Base-by-base conservation (phyloP, 106 monocot species). In the Dactylorhiza incarnata region DNA sequence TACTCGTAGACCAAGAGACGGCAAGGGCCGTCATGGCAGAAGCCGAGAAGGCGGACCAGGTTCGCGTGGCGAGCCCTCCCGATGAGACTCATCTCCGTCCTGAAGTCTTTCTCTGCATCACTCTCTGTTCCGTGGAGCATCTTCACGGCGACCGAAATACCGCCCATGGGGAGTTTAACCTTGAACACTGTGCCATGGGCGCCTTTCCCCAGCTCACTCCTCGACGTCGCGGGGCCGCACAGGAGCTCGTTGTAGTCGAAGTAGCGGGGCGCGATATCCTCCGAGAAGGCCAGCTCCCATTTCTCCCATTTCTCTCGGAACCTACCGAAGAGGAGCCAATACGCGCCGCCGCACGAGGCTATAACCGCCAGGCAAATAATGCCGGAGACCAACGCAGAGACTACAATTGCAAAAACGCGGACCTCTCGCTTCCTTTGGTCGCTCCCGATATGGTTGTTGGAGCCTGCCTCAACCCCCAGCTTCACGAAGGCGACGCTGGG, bases 171-270 rank as follows among this genome's bases (percentile, higher is more conserved):
- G n/a, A 77, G 22, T 9, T 37, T 26, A 1, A 75, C 81, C 47
- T 72, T 78, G 48, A 72, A 82, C 12, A 85, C 81, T 0, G 54
- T 72, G 9, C 85, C 82, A 16, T 72, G 75, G 6, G 70, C 81
- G 5, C 85, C 81, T 69, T 55, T 81, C 22, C 85, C 81, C 16
- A 85, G 24, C n/a, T 73, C 47, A 37, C 77, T 70, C n/a, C 29
- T 66, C 19, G 65, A 78, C 22, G 55, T 48, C 0, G 76, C 17
- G 2, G 81, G 75, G 0, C 75, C 78, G 26, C 29, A 12, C 19
- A 78, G 71, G 13, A 85, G 71, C 58, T 79, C 78, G 9, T 75
- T 13, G 66, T 81, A 85, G 29, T 75, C 46, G 51, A 71, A 85
- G 0, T 72, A 81, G 20, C 81, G 53, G 17, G 53, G 43, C 1